These are phyloP conservation scores for Bruguiera sexangula DNA, from an alignment of 345 rosid species.

Conservation along the genomic window DNA sequence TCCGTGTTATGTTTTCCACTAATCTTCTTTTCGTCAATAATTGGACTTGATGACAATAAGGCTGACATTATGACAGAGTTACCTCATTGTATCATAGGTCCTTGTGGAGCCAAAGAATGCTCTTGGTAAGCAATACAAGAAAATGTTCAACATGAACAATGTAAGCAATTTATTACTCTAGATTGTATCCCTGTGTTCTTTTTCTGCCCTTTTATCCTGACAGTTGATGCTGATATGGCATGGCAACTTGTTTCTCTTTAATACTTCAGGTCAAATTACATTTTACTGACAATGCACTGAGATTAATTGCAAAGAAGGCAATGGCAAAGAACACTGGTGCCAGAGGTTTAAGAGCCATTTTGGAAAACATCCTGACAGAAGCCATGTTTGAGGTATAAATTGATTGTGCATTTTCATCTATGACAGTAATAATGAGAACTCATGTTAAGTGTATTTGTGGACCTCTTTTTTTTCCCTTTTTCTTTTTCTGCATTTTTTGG, in stretches of 20 bases:
- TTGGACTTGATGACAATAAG: not conserved
- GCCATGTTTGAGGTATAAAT: constrained; percentile 87
- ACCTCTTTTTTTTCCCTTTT: not conserved
- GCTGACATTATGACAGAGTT: not conserved
- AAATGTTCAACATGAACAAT: constrained; percentile 81
- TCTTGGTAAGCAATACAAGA: constrained; percentile 89
- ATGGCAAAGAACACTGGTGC: constrained; percentile 91
- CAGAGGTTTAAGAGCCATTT: constrained; percentile 80
- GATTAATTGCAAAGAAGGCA: constrained; percentile 70
- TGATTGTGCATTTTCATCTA: not conserved
- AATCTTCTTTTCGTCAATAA: not conserved
- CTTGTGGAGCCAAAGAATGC: constrained; percentile 87
- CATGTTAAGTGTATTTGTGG: not conserved
- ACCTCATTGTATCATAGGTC: constrained; percentile 44
- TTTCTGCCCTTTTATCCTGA: not conserved
- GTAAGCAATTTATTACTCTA: constrained; percentile 34
- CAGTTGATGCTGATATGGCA: not conserved
- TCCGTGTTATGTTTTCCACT: not conserved
- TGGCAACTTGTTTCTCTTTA: constrained; percentile 10
- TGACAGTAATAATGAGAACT: not conserved
- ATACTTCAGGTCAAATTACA: constrained; percentile 72
- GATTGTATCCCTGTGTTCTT: not conserved
- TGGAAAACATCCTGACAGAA: constrained; percentile 86
- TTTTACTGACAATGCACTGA: constrained; percentile 71
- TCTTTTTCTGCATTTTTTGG: not conserved